These are phyloP conservation scores for Chrysosporium keratinophilum DNA, from an alignment of 2,329 filamentous ascomycete species.

Conservation along the genomic window DNA sequence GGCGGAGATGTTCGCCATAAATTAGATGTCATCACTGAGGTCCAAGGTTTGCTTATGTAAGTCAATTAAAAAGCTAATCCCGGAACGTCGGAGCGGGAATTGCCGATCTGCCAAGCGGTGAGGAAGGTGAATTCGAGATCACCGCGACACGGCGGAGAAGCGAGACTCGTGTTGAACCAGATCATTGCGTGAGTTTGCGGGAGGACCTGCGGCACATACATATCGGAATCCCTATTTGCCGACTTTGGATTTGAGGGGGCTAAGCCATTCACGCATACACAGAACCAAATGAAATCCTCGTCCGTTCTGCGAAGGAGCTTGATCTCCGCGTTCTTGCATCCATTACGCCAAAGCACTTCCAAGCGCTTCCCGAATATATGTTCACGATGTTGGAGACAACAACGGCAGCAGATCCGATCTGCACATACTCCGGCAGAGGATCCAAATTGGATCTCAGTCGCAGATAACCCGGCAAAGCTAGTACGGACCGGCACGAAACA, in stretches of 20 bases:
- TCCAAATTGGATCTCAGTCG: constrained; percentile 69
- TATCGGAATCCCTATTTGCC: neutral
- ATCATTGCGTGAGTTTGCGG: too few relatives aligned
- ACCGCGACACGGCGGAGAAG: too few relatives aligned
- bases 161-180: too few relatives aligned
- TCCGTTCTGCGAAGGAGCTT: constrained; percentile 1
- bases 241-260: neutral
- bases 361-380: constrained; percentile 25
- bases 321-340: neutral
- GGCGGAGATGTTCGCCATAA: neutral
- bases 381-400: constrained; percentile 27
- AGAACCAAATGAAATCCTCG: constrained; percentile 1
- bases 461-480: constrained; percentile 74
- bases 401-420: constrained; percentile 31
- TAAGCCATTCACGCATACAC: neutral
- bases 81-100: too few relatives aligned
- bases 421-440: constrained; percentile 54
- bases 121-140: too few relatives aligned
- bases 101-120: too few relatives aligned
- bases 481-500: constrained; percentile 66
- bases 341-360: constrained; percentile 1
- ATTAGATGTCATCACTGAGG: constrained; percentile 1
- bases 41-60: neutral
- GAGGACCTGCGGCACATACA: too few relatives aligned
- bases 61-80: too few relatives aligned